Percentiles rank a stretch among this genome's conserved stretches.
These are phyloP conservation scores for Taiozyma onychis DNA, from an alignment of 1,139 yeast genomes.

Conservation along the genomic window DNA sequence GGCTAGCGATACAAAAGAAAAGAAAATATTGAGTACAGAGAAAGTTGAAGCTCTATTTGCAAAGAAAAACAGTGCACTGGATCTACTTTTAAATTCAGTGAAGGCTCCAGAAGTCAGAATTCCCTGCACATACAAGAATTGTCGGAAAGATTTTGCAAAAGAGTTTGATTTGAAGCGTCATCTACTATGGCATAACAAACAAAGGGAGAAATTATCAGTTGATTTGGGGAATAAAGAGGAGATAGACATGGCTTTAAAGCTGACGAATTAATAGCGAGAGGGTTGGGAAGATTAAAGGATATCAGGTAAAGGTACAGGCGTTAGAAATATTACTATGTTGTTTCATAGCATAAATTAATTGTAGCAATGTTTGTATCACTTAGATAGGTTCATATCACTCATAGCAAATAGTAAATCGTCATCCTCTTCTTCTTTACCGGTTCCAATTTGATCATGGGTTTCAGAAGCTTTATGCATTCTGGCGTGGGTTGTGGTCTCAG, in stretches of 20 bases:
- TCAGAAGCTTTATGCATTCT: constrained; percentile 27
- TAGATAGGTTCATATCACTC: constrained; percentile 73
- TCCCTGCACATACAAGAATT: constrained; percentile 41
- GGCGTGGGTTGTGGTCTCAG: constrained; percentile 33
- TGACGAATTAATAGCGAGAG: neutral
- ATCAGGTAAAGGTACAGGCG: neutral
- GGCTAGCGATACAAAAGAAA: neutral
- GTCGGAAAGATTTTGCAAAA: constrained; percentile 42
- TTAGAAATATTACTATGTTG: neutral
- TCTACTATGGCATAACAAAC: constrained; percentile 47
- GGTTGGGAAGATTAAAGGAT: neutral
- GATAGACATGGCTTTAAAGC: neutral
- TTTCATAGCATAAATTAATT: neutral
- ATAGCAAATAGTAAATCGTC: constrained; percentile 81
- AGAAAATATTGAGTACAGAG: constrained; percentile 6
- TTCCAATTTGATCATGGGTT: constrained; percentile 15
- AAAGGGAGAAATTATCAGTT: constrained; percentile 16
- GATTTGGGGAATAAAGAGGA: neutral
- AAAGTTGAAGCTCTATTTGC: constrained; percentile 18
- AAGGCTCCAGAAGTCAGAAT: constrained; percentile 33
- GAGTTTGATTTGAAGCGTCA: constrained; percentile 48
- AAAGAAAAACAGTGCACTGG: constrained; percentile 9
- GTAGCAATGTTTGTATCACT: constrained; percentile 1
- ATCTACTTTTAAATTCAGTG: constrained; percentile 34
- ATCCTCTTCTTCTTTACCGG: constrained; percentile 52